Conservation (phyloP, 805 yeast species). For the Yarrowia osloensis region DNA sequence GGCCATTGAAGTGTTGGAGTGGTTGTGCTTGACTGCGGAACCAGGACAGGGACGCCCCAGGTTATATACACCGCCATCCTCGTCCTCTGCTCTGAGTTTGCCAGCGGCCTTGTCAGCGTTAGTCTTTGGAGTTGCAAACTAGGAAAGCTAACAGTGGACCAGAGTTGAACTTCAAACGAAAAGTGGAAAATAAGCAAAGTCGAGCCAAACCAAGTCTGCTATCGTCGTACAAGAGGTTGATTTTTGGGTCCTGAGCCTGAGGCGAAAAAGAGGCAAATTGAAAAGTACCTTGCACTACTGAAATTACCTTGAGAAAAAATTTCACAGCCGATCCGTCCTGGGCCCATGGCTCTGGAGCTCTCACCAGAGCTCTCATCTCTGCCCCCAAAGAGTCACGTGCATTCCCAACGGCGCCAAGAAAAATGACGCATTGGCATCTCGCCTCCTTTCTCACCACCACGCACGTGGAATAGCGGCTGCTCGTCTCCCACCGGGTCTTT, state of each 20-base stretch:
- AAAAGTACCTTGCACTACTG: not conserved
- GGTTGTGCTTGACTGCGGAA: not conserved
- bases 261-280: not conserved
- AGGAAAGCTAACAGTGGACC: not conserved
- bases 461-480: not conserved
- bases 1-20: constrained; percentile 3
- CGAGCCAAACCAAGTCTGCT: not conserved
- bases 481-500: not conserved
- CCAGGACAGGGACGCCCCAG: not conserved
- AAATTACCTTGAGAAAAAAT: not conserved
- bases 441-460: not conserved
- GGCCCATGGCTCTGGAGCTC: too few relatives aligned
- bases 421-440: constrained; percentile 17
- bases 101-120: not conserved
- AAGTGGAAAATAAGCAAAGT: not conserved
- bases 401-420: constrained; percentile 6
- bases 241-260: not conserved
- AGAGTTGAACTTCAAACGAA: not conserved
- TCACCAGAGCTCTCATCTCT: not conserved
- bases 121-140: constrained; percentile 21
- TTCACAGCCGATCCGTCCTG: not conserved
- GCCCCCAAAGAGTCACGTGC: not conserved
- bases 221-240: not conserved
- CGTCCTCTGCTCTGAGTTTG: not conserved
- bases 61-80: not conserved